Conservation (phyloP, 331 rosid genomes). For the Arachis monticola region DNA sequence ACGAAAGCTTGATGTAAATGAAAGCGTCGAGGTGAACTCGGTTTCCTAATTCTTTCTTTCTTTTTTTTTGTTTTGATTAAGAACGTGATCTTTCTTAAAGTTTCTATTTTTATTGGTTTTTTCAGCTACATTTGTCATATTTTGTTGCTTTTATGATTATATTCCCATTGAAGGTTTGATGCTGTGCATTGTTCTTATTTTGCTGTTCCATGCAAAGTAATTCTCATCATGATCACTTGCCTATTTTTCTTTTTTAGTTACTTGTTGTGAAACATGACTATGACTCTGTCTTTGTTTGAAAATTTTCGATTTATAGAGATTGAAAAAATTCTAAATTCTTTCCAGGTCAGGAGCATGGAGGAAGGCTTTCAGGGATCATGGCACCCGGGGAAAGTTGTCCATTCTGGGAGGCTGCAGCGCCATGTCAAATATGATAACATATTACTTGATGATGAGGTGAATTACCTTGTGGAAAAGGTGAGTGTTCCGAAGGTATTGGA, state of each 20-base stretch:
- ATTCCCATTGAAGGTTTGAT: background rate
- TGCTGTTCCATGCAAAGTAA: background rate
- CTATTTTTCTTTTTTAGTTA: background rate
- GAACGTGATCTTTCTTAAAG: too few relatives aligned
- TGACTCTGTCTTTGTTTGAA: background rate
- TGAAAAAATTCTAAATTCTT: conserved; percentile 8
- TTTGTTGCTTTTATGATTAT: background rate
- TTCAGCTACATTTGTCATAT: background rate
- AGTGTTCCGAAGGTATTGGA: conserved; percentile 54
- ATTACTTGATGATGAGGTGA: conserved; percentile 43
- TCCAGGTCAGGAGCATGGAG: conserved; percentile 79
- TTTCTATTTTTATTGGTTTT: too few relatives aligned
- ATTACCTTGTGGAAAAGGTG: conserved; percentile 50
- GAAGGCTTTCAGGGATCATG: conserved; percentile 79
- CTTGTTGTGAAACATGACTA: too few relatives aligned
- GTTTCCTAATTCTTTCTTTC: too few relatives aligned
- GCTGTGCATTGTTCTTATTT: background rate
- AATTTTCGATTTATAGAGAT: background rate
- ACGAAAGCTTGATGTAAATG: too few relatives aligned
- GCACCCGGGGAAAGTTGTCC: conserved; percentile 63
- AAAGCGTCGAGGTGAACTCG: too few relatives aligned
- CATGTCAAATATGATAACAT: conserved; percentile 55
- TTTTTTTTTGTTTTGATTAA: too few relatives aligned
- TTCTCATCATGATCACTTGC: background rate
- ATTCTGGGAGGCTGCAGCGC: conserved; percentile 48